Percentiles rank a stretch among this genome's conserved stretches.
Conservation (phyloP, 2,329 filamentous ascomycete genomes). For the Daldinia eschscholtzii region DNA sequence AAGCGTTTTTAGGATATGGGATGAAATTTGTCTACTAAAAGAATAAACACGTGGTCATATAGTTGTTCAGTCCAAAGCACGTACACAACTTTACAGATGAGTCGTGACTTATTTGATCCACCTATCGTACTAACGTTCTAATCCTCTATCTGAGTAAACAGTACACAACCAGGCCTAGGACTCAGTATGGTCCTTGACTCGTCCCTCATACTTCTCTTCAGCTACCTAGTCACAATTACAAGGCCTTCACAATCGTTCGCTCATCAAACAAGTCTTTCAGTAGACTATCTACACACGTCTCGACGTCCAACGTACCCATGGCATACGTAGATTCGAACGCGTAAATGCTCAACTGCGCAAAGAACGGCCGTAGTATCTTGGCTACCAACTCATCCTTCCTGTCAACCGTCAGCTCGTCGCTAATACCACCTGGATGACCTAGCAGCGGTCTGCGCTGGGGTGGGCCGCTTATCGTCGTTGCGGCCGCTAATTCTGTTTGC, state of each 20-base stretch:
- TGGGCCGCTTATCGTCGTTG: slow-evolving; percentile 45
- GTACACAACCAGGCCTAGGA: not conserved
- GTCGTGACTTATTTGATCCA: not conserved
- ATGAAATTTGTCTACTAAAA: too few species aligned
- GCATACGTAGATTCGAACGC: slow-evolving; percentile 94
- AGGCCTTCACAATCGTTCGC: slow-evolving; percentile 72
- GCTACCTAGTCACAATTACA: slow-evolving; percentile 54
- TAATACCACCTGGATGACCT: slow-evolving; percentile 65
- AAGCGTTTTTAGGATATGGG: not conserved
- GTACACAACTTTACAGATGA: not conserved
- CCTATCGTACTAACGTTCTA: not conserved
- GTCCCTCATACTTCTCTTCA: not conserved
- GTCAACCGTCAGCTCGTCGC: slow-evolving; percentile 68
- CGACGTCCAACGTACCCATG: slow-evolving; percentile 77
- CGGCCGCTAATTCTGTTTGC: slow-evolving; percentile 54
- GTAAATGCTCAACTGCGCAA: slow-evolving; percentile 91
- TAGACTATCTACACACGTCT: slow-evolving; percentile 72
- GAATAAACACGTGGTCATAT: too few species aligned
- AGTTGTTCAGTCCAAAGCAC: not conserved
- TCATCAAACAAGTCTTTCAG: slow-evolving; percentile 85
- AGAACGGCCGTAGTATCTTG: slow-evolving; percentile 86
- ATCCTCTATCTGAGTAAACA: not conserved
- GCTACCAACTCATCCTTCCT: slow-evolving; percentile 77
- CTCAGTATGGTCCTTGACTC: not conserved
- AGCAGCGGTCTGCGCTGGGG: slow-evolving; percentile 63